Conservation (phyloP, 2,329 filamentous ascomycete species). For the Ceratocystis smalleyi region DNA sequence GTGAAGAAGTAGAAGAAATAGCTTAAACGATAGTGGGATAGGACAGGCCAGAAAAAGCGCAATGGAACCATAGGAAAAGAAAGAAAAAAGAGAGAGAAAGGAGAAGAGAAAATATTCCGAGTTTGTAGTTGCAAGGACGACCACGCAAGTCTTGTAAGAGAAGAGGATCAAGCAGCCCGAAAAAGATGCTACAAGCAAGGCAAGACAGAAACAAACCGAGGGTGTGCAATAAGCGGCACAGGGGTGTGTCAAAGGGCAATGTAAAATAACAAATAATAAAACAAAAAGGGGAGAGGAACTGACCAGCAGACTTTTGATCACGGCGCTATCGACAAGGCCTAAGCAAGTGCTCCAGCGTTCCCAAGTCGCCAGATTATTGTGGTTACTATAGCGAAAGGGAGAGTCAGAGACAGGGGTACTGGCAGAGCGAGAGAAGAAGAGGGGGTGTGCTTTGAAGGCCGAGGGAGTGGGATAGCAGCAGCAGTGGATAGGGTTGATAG, state of each 20-base stretch:
- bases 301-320: background rate
- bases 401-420: background rate
- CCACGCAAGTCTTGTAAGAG: slow-evolving; percentile 9
- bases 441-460: background rate
- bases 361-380: too few relatives aligned
- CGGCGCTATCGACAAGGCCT: background rate
- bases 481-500: too few relatives aligned
- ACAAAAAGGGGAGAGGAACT: background rate
- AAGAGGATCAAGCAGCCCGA: slow-evolving; percentile 11
- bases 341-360: background rate
- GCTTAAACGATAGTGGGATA: slow-evolving; percentile 3
- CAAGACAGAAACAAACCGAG: background rate
- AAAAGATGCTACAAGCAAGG: slow-evolving; percentile 6
- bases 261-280: background rate
- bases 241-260: background rate
- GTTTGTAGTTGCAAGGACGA: background rate
- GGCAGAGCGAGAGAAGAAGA: background rate
- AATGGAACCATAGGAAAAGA: background rate
- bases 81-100: background rate
- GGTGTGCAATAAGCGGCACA: background rate
- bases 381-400: slow-evolving; percentile 1
- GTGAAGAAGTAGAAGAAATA: slow-evolving; percentile 4
- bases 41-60: background rate
- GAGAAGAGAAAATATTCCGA: background rate
- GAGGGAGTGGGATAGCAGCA: background rate